Conservation (phyloP, 208 protist genomes). For the Kentomonas sorsogonicus region DNA sequence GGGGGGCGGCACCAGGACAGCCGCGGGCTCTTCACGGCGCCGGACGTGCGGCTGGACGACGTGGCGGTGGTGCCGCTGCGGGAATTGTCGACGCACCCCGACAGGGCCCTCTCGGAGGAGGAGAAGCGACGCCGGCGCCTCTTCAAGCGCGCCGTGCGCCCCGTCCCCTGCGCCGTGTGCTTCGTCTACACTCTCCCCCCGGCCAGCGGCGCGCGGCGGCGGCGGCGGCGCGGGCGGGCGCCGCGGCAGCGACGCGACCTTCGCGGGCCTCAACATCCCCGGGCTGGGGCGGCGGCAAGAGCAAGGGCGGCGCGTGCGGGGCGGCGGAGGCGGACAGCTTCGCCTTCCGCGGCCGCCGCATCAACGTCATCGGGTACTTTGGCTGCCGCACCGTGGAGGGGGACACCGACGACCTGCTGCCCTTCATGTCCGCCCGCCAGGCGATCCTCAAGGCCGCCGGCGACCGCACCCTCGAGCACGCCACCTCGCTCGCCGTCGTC, state of each 20-base stretch:
- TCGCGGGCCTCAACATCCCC: too few relatives aligned
- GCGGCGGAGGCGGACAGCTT: constrained; percentile 64
- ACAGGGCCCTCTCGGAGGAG: background rate
- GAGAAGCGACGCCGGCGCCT: background rate
- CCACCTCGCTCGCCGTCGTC: constrained; percentile 45
- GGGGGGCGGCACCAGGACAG: background rate
- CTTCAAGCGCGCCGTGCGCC: constrained; percentile 45
- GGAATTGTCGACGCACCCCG: background rate
- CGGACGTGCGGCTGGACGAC: background rate
- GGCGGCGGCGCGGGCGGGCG: too few relatives aligned
- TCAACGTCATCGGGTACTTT: constrained; percentile 76
- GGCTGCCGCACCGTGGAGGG: constrained; percentile 38
- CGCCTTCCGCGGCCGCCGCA: constrained; percentile 38
- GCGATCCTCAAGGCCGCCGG: constrained; percentile 66
- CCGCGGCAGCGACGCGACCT: too few relatives aligned
- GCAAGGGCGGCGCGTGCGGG: constrained; percentile 34
- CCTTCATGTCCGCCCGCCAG: constrained; percentile 45
- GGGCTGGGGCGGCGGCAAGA: too few relatives aligned
- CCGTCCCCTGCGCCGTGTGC: constrained; percentile 51
- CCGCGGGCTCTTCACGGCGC: background rate
- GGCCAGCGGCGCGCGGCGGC: too few relatives aligned
- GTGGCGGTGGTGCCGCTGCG: background rate
- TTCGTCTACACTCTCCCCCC: too few relatives aligned
- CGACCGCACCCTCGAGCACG: constrained; percentile 61
- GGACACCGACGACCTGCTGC: constrained; percentile 23